phyloP scores from a whole-genome alignment of 257 asterid genomes.

The Rubia yunnanensis region DNA sequence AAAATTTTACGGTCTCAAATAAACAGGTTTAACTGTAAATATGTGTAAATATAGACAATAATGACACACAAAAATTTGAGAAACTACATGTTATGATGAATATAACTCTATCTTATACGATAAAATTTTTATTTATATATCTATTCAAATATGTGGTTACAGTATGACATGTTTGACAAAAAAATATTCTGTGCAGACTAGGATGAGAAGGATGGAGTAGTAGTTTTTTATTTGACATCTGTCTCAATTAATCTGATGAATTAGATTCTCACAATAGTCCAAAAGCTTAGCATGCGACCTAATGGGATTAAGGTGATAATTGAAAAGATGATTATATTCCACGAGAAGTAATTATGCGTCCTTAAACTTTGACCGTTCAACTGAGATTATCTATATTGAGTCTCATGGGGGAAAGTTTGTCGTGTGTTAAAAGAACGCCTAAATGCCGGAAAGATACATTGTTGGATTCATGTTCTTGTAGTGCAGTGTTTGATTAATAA shows the following conservation, averaged over 20 bases:
- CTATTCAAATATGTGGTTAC: no score
- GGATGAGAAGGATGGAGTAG: no score
- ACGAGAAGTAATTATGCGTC: neutral
- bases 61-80: no score
- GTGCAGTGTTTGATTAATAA: neutral
- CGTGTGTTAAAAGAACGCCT: neutral
- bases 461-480: neutral
- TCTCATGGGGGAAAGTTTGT: neutral
- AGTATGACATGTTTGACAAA: no score
- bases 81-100: no score
- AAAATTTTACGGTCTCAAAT: no score
- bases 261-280: conserved; percentile 10
- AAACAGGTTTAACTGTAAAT: no score
- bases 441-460: neutral
- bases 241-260: neutral
- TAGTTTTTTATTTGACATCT: neutral
- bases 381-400: neutral
- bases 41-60: no score
- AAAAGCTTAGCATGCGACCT: neutral
- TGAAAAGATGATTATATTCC: neutral
- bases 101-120: no score
- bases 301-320: neutral
- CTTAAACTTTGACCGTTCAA: neutral
- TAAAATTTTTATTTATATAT: no score
- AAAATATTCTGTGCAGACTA: no score